Evolutionary conservation across 208 protist genomes (phyloP).

Genomic region (Trypanosomatidae sp.): DNA sequence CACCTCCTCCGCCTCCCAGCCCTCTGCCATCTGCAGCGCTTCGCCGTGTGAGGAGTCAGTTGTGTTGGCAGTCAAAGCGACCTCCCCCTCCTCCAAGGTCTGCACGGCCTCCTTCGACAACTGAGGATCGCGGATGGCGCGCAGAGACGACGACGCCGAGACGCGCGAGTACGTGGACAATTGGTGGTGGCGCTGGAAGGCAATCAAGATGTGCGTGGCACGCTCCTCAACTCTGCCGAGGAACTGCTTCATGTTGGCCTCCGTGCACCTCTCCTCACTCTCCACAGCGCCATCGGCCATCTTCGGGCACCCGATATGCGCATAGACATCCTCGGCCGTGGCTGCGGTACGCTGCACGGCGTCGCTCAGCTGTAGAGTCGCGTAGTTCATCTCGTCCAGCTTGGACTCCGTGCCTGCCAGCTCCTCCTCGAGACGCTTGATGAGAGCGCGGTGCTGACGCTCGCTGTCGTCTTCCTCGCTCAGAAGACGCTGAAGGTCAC

Average conservation of each 20-base stretch:
- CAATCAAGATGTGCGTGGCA: conserved; percentile 75
- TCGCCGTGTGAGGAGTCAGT: conserved; percentile 27
- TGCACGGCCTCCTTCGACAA: conserved; percentile 8
- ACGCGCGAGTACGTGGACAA: conserved; percentile 5
- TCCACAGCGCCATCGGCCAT: conserved; percentile 21
- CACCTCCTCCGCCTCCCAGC: conserved; percentile 30
- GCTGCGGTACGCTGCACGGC: conserved; percentile 61
- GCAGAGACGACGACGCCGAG: conserved; percentile 5
- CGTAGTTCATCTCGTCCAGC: conserved; percentile 65
- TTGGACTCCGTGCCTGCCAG: conserved; percentile 83
- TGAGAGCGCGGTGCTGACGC: conserved; percentile 63
- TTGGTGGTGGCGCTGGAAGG: conserved; percentile 56
- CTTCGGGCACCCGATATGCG: conserved; percentile 62
- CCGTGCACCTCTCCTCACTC: conserved; percentile 55
- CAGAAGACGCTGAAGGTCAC: conserved; percentile 74
- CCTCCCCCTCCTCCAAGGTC: conserved; percentile 23
- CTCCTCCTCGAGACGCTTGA: conserved; percentile 90
- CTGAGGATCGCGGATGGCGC: conserved; percentile 8
- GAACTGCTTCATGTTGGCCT: conserved; percentile 87
- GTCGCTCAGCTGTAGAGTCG: conserved; percentile 50
- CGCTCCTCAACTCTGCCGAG: conserved; percentile 93
- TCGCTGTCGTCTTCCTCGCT: conserved; percentile 83
- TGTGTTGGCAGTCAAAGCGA: conserved; percentile 25
- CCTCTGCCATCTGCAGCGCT: conserved; percentile 21
- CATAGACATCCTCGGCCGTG: conserved; percentile 81